These are phyloP conservation scores for Debaryomyces subglobosus DNA, from an alignment of 1,139 yeast species.

Conservation along the genomic window DNA sequence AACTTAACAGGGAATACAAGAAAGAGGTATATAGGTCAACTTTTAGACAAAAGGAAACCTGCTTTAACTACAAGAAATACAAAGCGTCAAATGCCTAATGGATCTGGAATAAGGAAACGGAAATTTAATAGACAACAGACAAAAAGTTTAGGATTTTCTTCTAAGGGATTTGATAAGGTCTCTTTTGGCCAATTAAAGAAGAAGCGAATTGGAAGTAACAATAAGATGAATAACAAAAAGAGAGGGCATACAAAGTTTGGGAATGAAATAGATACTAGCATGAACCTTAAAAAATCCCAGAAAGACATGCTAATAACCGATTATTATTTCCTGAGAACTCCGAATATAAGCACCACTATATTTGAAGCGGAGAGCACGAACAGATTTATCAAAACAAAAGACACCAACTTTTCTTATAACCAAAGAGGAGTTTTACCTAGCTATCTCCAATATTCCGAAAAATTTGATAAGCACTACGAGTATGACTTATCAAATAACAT, in stretches of 20 bases:
- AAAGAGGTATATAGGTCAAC: not conserved
- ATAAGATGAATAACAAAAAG: not conserved
- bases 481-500: slow-evolving; percentile 15
- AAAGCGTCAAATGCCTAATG: not conserved
- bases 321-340: slow-evolving; percentile 32
- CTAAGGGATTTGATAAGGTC: not conserved
- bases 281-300: slow-evolving; percentile 7
- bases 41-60: not conserved
- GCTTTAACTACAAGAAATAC: not conserved
- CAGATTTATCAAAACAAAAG: slow-evolving; percentile 12
- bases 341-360: slow-evolving; percentile 34
- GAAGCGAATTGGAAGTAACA: slow-evolving; percentile 8
- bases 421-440: not conserved
- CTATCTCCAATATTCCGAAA: not conserved
- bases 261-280: not conserved
- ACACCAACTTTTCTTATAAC: not conserved
- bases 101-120: not conserved
- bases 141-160: not conserved
- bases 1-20: not conserved
- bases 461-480: not conserved
- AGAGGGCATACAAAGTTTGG: not conserved
- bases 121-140: not conserved
- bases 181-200: slow-evolving; percentile 8
- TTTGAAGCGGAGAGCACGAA: slow-evolving; percentile 42
- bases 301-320: slow-evolving; percentile 16